Conservation (phyloP, 2,329 filamentous ascomycete species). For the Tolypocladium capitatum region DNA sequence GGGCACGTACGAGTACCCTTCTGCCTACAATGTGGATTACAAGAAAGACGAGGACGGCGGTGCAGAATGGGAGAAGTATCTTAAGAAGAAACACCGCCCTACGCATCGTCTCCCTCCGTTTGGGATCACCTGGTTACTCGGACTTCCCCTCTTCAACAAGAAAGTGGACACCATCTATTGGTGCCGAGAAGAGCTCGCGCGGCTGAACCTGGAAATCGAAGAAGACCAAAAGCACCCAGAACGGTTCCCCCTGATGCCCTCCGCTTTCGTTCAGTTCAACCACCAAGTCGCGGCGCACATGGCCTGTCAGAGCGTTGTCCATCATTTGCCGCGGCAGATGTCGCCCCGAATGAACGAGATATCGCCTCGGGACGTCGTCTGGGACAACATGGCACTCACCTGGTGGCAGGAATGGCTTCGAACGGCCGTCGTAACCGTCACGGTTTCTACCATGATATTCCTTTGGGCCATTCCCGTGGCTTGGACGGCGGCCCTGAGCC, state of each 20-base stretch:
- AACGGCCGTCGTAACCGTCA: conserved; percentile 47
- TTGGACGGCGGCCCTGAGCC: conserved; percentile 71
- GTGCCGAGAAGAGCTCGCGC: conserved; percentile 73
- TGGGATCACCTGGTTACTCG: conserved; percentile 57
- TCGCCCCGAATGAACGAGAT: conserved; percentile 85
- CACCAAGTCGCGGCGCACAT: conserved; percentile 95
- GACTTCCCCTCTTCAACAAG: conserved; percentile 65
- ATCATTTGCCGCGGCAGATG: conserved; percentile 91
- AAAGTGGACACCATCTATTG: conserved; percentile 95
- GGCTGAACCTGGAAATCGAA: conserved; percentile 84
- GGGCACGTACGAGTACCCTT: conserved; percentile 40
- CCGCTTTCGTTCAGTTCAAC: conserved; percentile 97
- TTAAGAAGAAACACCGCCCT: conserved; percentile 70
- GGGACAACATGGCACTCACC: conserved; percentile 91
- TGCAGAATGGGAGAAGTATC: conserved; percentile 69
- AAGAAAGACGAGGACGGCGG: conserved; percentile 44
- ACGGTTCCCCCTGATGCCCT: conserved; percentile 83
- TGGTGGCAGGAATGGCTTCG: conserved; percentile 88
- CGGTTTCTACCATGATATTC: conserved; percentile 65
- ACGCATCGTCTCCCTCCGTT: conserved; percentile 63
- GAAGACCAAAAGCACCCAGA: conserved; percentile 76
- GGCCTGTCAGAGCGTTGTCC: conserved; percentile 85
- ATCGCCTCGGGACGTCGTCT: conserved; percentile 80
- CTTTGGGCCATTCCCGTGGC: conserved; percentile 86
- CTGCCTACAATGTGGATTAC: conserved; percentile 48